Percentiles rank a stretch among this genome's conserved stretches.
These are phyloP conservation scores for Ogataea minuta DNA, from an alignment of 805 yeast genomes.

Conservation along the genomic window DNA sequence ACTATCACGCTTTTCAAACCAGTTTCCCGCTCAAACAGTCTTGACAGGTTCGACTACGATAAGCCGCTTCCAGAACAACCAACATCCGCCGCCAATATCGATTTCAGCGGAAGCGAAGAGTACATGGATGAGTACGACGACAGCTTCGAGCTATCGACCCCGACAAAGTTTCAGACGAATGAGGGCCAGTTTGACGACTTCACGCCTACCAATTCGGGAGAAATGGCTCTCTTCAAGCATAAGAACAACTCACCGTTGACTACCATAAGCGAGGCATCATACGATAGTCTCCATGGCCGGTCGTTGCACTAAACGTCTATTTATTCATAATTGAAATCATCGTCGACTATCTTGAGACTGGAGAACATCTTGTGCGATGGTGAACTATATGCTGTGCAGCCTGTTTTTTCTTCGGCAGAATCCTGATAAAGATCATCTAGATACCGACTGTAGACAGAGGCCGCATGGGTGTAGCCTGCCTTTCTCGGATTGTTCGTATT, in stretches of 20 bases:
- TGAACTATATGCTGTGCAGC: not conserved
- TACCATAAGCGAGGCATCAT: slow-evolving; percentile 31
- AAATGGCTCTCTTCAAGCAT: slow-evolving; percentile 10
- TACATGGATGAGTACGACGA: slow-evolving; percentile 13
- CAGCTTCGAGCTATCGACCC: slow-evolving; percentile 4
- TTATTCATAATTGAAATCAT: slow-evolving; percentile 4
- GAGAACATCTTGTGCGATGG: slow-evolving; percentile 10
- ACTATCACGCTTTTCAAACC: slow-evolving; percentile 34
- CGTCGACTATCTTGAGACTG: slow-evolving; percentile 4
- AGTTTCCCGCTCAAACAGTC: slow-evolving; percentile 10
- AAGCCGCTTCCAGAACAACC: slow-evolving; percentile 3
- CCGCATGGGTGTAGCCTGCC: not conserved
- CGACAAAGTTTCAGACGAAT: slow-evolving; percentile 8
- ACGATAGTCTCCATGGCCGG: slow-evolving; percentile 20
- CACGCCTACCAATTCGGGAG: slow-evolving; percentile 20
- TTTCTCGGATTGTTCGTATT: not conserved
- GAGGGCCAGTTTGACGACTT: slow-evolving; percentile 4
- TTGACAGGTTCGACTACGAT: not conserved
- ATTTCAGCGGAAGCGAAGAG: slow-evolving; percentile 20
- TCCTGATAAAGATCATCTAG: not conserved
- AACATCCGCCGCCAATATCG: slow-evolving; percentile 9
- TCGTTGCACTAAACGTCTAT: slow-evolving; percentile 5
- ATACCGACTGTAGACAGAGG: not conserved
- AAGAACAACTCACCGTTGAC: slow-evolving; percentile 27
- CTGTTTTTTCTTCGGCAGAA: not conserved